Percentiles rank a stretch among this genome's conserved stretches.
phyloP scores from a whole-genome alignment of 176 grass and related monocot genomes.

The Eleusine coracana region DNA sequence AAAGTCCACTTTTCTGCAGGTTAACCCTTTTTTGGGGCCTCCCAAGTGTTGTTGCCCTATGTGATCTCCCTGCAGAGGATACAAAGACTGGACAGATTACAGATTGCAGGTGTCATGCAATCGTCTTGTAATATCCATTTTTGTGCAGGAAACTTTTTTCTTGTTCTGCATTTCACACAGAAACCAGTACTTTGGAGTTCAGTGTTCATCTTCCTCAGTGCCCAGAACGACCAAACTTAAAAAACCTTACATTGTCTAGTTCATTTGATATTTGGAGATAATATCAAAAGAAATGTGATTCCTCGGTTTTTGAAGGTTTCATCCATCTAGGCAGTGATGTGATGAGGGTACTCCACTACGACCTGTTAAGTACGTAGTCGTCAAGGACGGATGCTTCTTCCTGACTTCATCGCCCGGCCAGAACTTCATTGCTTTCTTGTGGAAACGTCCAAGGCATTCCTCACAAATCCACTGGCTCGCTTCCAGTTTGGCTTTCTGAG shows the following conservation, averaged over 20 bases:
- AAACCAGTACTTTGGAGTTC: background rate
- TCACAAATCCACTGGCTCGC: no score
- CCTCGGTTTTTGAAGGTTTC: background rate
- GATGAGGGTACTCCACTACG: no score
- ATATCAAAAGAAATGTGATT: background rate
- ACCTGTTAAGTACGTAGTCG: no score
- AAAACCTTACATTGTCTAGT: background rate
- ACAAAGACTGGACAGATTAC: background rate
- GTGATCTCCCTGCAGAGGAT: slow-evolving; percentile 25
- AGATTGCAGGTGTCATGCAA: background rate
- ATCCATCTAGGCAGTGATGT: background rate
- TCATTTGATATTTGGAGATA: background rate
- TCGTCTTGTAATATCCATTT: background rate
- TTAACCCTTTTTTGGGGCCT: slow-evolving; percentile 35
- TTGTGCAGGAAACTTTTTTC: background rate
- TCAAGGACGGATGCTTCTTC: no score
- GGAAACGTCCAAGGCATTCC: no score
- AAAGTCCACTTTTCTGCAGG: slow-evolving; percentile 39
- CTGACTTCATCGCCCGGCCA: no score
- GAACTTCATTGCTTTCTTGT: no score
- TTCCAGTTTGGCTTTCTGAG: no score
- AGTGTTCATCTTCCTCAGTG: background rate
- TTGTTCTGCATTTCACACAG: background rate
- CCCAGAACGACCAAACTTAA: background rate
- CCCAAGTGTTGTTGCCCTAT: slow-evolving; percentile 27